phyloP scores from a whole-genome alignment of 805 yeast genomes.

The Wickerhamiella cacticola region DNA sequence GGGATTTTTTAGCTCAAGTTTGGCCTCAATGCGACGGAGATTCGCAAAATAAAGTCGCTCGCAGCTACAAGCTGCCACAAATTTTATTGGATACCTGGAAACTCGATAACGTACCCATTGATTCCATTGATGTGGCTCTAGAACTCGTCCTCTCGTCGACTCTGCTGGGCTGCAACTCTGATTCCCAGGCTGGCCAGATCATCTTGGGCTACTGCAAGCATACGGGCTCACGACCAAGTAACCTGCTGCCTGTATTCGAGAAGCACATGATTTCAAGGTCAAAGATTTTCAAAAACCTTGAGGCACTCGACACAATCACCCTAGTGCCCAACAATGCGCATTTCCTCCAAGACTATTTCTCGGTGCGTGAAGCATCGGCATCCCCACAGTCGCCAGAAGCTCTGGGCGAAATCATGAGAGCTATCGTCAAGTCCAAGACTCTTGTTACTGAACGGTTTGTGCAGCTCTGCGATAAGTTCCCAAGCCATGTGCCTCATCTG shows the following conservation, averaged over 20 bases:
- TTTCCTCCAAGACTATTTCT: slow-evolving; percentile 5
- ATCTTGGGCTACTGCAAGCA: slow-evolving; percentile 4
- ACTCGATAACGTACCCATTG: background rate
- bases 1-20: slow-evolving; percentile 16
- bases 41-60: slow-evolving; percentile 12
- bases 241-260: background rate
- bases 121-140: background rate
- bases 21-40: slow-evolving; percentile 14
- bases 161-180: background rate
- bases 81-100: slow-evolving; percentile 9
- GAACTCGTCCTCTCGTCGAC: background rate
- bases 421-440: slow-evolving; percentile 9
- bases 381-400: background rate
- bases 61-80: slow-evolving; percentile 14
- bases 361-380: background rate
- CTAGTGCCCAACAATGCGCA: slow-evolving; percentile 1
- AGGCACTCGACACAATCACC: background rate
- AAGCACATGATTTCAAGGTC: background rate
- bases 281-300: slow-evolving; percentile 4
- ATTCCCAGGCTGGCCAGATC: slow-evolving; percentile 7
- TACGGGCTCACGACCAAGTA: background rate
- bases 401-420: background rate
- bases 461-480: slow-evolving; percentile 7
- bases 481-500: slow-evolving; percentile 4
- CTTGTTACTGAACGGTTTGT: slow-evolving; percentile 13